These are phyloP conservation scores for Mercurialis annua DNA, from an alignment of 345 rosid genomes.

Conservation along the genomic window DNA sequence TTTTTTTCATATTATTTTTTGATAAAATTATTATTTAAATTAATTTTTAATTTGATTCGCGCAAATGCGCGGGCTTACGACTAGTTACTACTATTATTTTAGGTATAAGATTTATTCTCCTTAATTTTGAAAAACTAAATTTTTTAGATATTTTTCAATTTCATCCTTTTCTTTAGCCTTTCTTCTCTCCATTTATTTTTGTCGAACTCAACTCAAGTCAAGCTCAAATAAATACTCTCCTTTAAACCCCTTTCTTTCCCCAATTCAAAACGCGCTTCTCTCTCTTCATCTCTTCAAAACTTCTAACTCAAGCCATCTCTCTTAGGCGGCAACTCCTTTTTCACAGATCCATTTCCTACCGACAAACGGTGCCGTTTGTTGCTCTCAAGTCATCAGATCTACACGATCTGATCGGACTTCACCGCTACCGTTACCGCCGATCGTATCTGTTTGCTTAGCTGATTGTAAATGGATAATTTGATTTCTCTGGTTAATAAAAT, in stretches of 20 bases:
- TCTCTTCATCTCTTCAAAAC: not conserved
- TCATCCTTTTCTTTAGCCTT: not conserved
- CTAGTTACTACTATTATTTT: no score
- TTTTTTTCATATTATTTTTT: no score
- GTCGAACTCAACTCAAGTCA: no score
- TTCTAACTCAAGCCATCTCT: not conserved
- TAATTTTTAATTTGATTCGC: no score
- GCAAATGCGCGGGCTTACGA: no score
- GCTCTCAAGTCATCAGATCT: constrained; percentile 5
- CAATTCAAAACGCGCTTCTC: constrained; percentile 3
- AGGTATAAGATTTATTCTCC: no score
- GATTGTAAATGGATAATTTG: constrained; percentile 70
- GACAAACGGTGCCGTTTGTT: not conserved
- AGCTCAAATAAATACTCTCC: no score
- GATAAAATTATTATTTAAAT: no score
- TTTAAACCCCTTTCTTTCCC: not conserved
- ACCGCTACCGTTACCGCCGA: not conserved
- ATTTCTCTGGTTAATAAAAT: constrained; percentile 92
- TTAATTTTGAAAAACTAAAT: no score
- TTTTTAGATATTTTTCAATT: no score
- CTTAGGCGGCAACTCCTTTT: not conserved
- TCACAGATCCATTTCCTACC: not conserved
- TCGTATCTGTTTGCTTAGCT: not conserved
- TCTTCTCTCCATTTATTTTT: not conserved
- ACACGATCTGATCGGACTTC: constrained; percentile 4